A percentile compares a stretch with the other conserved stretches of the same genome.
Evolutionary conservation across 1,139 yeast species (phyloP).

Genomic region (Nakaseomyces uthaithaninus): DNA sequence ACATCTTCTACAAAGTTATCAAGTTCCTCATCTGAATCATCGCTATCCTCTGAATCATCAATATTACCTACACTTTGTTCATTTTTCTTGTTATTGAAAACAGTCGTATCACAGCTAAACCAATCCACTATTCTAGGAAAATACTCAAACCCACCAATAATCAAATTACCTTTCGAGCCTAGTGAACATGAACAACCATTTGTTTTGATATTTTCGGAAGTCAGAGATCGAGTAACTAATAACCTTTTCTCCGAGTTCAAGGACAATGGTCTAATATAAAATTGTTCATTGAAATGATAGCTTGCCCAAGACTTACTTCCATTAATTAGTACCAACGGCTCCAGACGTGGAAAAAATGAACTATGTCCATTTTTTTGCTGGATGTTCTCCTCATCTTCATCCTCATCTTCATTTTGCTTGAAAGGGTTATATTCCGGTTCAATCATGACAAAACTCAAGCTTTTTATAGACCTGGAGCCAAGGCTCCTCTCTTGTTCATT

Average conservation of each 20-base stretch:
- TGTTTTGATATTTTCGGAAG: constrained; percentile 17
- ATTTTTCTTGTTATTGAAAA: not conserved
- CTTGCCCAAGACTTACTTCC: constrained; percentile 26
- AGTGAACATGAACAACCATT: constrained; percentile 30
- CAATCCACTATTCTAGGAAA: constrained; percentile 19
- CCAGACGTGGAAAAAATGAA: too few species aligned
- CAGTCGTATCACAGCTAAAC: constrained; percentile 16
- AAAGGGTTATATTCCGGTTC: constrained; percentile 3
- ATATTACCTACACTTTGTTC: not conserved
- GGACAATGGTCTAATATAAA: constrained; percentile 22
- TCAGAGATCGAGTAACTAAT: constrained; percentile 15
- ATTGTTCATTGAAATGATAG: constrained; percentile 17
- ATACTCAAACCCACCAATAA: constrained; percentile 24
- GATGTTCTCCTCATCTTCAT: constrained; percentile 1
- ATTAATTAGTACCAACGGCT: constrained; percentile 19
- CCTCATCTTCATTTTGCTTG: constrained; percentile 8
- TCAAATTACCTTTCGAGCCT: constrained; percentile 21
- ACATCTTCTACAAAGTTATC: constrained; percentile 7
- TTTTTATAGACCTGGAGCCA: constrained; percentile 1
- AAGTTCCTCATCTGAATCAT: constrained; percentile 14
- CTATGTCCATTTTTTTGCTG: not conserved
- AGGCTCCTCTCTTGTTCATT: constrained; percentile 26
- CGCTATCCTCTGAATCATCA: constrained; percentile 3
- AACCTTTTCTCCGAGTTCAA: constrained; percentile 12
- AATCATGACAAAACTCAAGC: constrained; percentile 7